These are phyloP conservation scores for Neobulgaria alba DNA, from an alignment of 2,329 filamentous ascomycete genomes.

Conservation along the genomic window DNA sequence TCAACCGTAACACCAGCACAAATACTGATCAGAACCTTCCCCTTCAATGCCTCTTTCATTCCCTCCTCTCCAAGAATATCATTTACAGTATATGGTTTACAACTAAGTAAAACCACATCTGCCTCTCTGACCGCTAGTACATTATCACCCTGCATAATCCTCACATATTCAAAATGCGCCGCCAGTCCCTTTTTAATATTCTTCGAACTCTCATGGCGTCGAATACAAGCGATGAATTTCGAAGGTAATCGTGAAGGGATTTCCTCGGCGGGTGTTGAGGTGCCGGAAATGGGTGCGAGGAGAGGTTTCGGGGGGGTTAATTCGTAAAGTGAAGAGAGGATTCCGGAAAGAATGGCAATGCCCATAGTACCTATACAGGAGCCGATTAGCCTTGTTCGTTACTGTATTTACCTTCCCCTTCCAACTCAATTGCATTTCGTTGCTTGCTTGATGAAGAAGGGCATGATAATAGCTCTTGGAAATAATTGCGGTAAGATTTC, in stretches of 20 bases:
- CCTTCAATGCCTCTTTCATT: conserved; percentile 63
- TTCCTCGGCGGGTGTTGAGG: conserved; percentile 37
- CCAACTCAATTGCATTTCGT: too few relatives aligned
- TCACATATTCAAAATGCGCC: conserved; percentile 52
- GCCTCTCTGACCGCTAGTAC: conserved; percentile 55
- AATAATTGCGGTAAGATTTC: too few relatives aligned
- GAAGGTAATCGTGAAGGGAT: conserved; percentile 54
- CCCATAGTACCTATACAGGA: conserved; percentile 75
- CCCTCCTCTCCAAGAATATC: conserved; percentile 59
- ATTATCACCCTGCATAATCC: conserved; percentile 65
- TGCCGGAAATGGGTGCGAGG: conserved; percentile 31
- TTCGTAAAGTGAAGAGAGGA: conserved; percentile 61
- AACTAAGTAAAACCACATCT: conserved; percentile 68
- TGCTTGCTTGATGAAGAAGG: too few relatives aligned
- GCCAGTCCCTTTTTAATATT: conserved; percentile 58
- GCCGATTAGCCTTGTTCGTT: too few relatives aligned
- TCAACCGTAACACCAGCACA: conserved; percentile 65
- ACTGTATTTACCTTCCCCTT: too few relatives aligned
- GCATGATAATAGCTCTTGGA: too few relatives aligned
- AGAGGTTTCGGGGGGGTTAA: conserved; percentile 38
- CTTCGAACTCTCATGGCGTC: conserved; percentile 58
- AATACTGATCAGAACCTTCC: conserved; percentile 76
- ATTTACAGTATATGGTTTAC: conserved; percentile 69
- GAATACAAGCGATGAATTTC: conserved; percentile 74
- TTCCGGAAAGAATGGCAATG: conserved; percentile 72